phyloP scores from a whole-genome alignment of 1,139 yeast species.

The Saccharomyces hybrid region DNA sequence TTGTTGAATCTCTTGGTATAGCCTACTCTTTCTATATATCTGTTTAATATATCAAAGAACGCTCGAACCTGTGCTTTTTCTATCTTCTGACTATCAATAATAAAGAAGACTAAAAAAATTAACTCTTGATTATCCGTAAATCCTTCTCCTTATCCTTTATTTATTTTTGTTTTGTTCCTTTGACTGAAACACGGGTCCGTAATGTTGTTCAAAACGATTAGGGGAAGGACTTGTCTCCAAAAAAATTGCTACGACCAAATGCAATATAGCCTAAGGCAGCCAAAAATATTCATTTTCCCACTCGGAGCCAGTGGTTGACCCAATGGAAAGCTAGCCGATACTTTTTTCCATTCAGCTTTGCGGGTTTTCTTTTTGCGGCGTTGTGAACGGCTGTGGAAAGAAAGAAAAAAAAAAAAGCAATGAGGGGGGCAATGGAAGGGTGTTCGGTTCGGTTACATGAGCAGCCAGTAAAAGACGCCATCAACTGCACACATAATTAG shows the following conservation, averaged over 20 bases:
- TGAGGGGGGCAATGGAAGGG: background rate
- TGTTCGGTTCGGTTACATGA: constrained; percentile 7
- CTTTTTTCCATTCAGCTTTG: background rate
- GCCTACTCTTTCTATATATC: constrained; percentile 1
- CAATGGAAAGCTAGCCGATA: constrained; percentile 1
- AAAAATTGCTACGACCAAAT: background rate
- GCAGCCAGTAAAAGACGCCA: constrained; percentile 7
- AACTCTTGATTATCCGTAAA: background rate
- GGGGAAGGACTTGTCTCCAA: constrained; percentile 1
- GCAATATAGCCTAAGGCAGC: background rate
- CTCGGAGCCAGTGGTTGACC: background rate
- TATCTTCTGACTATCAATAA: background rate
- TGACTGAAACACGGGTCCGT: background rate
- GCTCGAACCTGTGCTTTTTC: background rate
- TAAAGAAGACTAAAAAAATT: background rate
- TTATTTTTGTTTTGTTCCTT: background rate
- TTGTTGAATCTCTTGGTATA: background rate
- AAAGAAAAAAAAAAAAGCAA: constrained; percentile 1
- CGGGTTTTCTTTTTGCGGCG: constrained; percentile 5
- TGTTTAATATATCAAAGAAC: background rate
- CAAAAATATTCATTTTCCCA: background rate
- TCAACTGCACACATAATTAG: constrained; percentile 13
- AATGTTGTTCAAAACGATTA: background rate
- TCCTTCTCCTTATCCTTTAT: background rate
- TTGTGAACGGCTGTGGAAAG: constrained; percentile 2